A percentile compares a stretch with the other conserved stretches of the same genome.
These are phyloP conservation scores for Calonectria montana DNA, from an alignment of 2,329 filamentous ascomycete genomes.

Conservation along the genomic window DNA sequence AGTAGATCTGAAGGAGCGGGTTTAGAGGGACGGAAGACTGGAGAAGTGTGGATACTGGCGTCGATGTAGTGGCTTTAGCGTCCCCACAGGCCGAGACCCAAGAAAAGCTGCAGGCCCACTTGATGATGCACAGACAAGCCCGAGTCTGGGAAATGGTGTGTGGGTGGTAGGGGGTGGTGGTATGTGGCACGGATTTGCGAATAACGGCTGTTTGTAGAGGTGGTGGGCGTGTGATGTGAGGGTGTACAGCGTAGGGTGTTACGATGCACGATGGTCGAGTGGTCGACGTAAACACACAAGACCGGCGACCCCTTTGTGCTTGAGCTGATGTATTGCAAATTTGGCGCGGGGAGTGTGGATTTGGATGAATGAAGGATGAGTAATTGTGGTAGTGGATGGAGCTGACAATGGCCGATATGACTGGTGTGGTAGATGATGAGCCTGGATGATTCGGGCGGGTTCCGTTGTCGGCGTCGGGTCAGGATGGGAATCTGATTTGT, in stretches of 20 bases:
- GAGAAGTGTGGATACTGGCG: slow-evolving; percentile 13
- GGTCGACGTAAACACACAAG: background rate
- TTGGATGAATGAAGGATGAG: slow-evolving; percentile 17
- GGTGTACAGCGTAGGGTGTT: slow-evolving; percentile 9
- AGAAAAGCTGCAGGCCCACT: slow-evolving; percentile 24
- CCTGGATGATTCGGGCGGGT: slow-evolving; percentile 18
- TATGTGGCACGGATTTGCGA: slow-evolving; percentile 9
- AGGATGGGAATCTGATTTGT: background rate
- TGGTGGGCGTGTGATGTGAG: background rate
- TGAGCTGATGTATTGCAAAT: background rate
- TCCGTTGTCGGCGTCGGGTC: slow-evolving; percentile 22
- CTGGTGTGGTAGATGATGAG: slow-evolving; percentile 16
- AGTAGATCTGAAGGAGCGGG: slow-evolving; percentile 21
- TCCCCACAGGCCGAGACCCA: slow-evolving; percentile 25
- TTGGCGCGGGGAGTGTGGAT: background rate
- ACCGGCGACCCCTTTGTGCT: slow-evolving; percentile 2
- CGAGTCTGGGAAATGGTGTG: slow-evolving; percentile 20
- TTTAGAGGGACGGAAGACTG: slow-evolving; percentile 17
- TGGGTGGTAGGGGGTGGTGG: slow-evolving; percentile 3
- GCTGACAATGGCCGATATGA: slow-evolving; percentile 3
- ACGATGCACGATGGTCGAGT: slow-evolving; percentile 7
- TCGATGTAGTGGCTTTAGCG: slow-evolving; percentile 16
- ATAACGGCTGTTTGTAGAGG: background rate
- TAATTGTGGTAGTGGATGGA: slow-evolving; percentile 12
- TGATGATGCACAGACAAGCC: slow-evolving; percentile 28